Conservation (phyloP, 179 eudicot genomes). For the Heliamphora pulchella region DNA sequence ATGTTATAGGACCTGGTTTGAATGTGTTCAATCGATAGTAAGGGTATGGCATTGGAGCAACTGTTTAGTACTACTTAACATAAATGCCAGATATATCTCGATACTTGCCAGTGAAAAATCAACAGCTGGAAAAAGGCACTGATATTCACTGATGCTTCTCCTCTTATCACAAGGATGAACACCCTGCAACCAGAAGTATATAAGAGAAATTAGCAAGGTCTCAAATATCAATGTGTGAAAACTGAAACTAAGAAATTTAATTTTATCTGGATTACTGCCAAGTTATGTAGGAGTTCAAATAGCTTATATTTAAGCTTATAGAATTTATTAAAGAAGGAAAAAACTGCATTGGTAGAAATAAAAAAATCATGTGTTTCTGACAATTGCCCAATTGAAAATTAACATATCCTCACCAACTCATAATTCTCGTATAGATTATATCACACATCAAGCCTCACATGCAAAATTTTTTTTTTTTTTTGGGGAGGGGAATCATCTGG, state of each 20-base stretch:
- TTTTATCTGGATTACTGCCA: background rate
- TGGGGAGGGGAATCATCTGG: background rate
- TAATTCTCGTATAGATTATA: background rate
- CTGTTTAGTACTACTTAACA: background rate
- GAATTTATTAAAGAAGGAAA: background rate
- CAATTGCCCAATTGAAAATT: background rate
- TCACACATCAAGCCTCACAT: background rate
- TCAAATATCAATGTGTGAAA: background rate
- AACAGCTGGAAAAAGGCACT: conserved; percentile 72
- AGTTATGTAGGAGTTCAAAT: background rate
- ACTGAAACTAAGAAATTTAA: background rate
- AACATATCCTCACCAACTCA: background rate
- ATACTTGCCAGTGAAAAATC: conserved; percentile 71
- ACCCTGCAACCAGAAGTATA: conserved; percentile 51
- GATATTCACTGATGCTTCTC: conserved; percentile 70
- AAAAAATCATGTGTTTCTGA: background rate
- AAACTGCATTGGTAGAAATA: background rate
- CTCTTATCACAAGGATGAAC: conserved; percentile 94
- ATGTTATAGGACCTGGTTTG: background rate
- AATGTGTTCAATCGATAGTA: background rate
- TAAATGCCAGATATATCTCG: conserved; percentile 8
- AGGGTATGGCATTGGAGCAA: background rate
- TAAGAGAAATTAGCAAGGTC: conserved; percentile 1
- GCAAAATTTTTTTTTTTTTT: background rate
- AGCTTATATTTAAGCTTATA: background rate